Conservation (phyloP, 1,284 basidiomycete species). For the Schizophyllum commune region DNA sequence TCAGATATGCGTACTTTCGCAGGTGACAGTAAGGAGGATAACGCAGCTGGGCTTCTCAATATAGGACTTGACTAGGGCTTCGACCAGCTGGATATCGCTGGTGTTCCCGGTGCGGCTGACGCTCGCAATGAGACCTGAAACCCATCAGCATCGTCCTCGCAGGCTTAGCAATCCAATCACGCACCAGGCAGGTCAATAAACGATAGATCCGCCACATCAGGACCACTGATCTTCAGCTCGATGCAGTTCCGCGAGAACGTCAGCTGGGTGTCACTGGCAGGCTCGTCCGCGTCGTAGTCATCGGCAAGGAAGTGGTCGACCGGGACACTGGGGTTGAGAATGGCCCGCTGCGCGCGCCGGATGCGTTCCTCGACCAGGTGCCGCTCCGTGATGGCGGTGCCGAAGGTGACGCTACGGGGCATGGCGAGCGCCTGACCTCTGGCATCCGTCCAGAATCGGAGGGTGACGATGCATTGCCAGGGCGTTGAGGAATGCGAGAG, state of each 20-base stretch:
- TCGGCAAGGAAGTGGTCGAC: conserved; percentile 30
- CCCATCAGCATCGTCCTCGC: background rate
- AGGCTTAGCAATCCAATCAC: conserved; percentile 11
- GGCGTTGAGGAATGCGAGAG: conserved; percentile 34
- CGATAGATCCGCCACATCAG: conserved; percentile 61
- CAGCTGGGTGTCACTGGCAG: conserved; percentile 21
- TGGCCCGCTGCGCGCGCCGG: conserved; percentile 61
- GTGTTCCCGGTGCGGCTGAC: conserved; percentile 40
- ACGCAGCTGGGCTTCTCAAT: conserved; percentile 60
- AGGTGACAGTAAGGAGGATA: conserved; percentile 63
- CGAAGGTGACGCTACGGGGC: conserved; percentile 40
- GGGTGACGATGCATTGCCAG: conserved; percentile 57
- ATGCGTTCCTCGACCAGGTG: conserved; percentile 55
- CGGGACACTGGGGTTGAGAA: conserved; percentile 50
- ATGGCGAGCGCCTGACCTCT: conserved; percentile 34
- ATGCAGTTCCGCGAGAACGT: conserved; percentile 61
- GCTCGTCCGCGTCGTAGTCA: conserved; percentile 23
- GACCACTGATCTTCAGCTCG: conserved; percentile 59
- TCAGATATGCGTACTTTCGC: no score
- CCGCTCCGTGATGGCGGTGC: conserved; percentile 43
- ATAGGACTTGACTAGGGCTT: conserved; percentile 48
- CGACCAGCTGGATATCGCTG: conserved; percentile 57
- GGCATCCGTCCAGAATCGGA: conserved; percentile 44
- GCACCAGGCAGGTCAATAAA: conserved; percentile 64
- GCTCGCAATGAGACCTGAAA: conserved; percentile 56